These are phyloP conservation scores for Usnea hakonensis DNA, from an alignment of 495 filamentous ascomycete genomes.

Conservation along the genomic window DNA sequence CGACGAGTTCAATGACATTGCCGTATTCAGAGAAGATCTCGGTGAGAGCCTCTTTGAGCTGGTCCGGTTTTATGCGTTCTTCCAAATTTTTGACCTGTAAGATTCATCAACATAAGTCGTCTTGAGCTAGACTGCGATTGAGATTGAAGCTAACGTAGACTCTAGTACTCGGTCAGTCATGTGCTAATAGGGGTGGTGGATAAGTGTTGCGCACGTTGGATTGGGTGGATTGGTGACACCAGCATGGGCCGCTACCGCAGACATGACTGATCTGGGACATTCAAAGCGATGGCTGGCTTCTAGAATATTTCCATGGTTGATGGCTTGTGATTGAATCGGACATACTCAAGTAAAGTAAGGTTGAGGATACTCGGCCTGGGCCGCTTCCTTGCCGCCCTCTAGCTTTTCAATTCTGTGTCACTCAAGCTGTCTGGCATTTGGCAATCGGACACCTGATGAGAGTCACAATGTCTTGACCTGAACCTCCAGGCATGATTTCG, in stretches of 20 bases:
- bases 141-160: slow-evolving; percentile 20
- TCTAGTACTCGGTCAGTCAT: slow-evolving; percentile 15
- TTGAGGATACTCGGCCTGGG: too few species aligned
- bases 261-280: not conserved
- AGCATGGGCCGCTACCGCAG: slow-evolving; percentile 5
- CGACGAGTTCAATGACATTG: slow-evolving; percentile 81
- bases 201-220: slow-evolving; percentile 7
- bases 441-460: not conserved
- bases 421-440: too few species aligned
- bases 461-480: not conserved
- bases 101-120: not conserved
- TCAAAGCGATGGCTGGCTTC: not conserved
- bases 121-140: not conserved
- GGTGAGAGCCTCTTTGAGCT: slow-evolving; percentile 63
- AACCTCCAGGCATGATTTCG: not conserved
- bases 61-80: slow-evolving; percentile 78
- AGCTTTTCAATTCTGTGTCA: too few species aligned
- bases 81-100: slow-evolving; percentile 79
- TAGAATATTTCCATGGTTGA: too few species aligned
- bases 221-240: slow-evolving; percentile 14
- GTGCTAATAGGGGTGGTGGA: not conserved
- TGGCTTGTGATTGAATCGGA: too few species aligned
- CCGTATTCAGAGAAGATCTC: slow-evolving; percentile 90
- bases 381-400: too few species aligned
- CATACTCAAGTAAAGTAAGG: too few species aligned